Conservation (phyloP, 805 yeast genomes). For the Pichia nanzhaoensis region DNA sequence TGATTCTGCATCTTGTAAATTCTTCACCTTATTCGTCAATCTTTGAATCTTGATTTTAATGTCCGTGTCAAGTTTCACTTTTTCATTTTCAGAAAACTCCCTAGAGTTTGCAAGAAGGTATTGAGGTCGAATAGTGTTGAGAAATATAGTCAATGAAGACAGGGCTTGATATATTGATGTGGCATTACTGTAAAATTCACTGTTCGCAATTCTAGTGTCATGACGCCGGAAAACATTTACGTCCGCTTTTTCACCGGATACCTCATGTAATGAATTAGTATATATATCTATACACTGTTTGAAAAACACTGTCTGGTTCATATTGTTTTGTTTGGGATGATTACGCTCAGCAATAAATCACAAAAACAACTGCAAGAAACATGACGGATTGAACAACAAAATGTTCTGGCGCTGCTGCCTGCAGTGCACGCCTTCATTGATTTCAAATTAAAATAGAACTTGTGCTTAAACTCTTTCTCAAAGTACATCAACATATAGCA, state of each 20-base stretch:
- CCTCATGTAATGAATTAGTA: not conserved
- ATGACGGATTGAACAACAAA: too few relatives aligned
- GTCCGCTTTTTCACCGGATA: not conserved
- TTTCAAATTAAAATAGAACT: too few relatives aligned
- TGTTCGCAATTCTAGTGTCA: conserved; percentile 1
- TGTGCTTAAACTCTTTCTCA: too few relatives aligned
- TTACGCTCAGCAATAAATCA: too few relatives aligned
- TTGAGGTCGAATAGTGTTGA: conserved; percentile 29
- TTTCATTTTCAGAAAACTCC: conserved; percentile 21
- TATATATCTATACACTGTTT: conserved; percentile 7
- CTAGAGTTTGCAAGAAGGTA: conserved; percentile 30
- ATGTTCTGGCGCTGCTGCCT: too few relatives aligned
- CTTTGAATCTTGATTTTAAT: conserved; percentile 21
- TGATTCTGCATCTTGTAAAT: conserved; percentile 19
- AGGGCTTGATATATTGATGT: conserved; percentile 6
- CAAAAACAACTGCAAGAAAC: too few relatives aligned
- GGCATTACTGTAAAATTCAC: conserved; percentile 6
- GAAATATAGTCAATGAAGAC: not conserved
- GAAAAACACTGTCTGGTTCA: conserved; percentile 7
- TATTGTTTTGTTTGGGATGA: too few relatives aligned
- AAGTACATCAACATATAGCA: too few relatives aligned
- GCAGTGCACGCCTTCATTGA: too few relatives aligned
- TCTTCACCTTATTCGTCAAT: conserved; percentile 18
- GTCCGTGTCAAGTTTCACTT: conserved; percentile 24
- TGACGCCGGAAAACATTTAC: not conserved